These are phyloP conservation scores for Fonsecaea erecta DNA, from an alignment of 2,329 filamentous ascomycete genomes.

Conservation along the genomic window DNA sequence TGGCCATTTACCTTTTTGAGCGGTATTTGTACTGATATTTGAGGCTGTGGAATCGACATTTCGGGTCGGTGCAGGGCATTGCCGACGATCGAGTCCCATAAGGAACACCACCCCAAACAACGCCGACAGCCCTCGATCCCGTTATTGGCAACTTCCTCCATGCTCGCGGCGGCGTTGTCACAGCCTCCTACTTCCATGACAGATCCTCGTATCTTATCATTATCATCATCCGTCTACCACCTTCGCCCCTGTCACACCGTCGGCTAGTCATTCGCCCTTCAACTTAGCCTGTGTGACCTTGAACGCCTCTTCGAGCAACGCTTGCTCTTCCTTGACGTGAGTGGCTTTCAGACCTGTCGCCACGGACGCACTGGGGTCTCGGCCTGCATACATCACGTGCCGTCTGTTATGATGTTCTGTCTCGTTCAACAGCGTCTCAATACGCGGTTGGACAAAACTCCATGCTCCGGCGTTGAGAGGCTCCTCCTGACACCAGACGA, in stretches of 20 bases:
- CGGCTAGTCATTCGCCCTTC: slow-evolving; percentile 55
- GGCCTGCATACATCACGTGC: slow-evolving; percentile 96
- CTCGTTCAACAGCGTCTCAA: slow-evolving; percentile 93
- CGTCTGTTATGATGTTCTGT: slow-evolving; percentile 91
- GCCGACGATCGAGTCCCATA: not conserved
- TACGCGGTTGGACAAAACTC: slow-evolving; percentile 95
- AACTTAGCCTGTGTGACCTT: slow-evolving; percentile 67
- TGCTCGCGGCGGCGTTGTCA: not conserved
- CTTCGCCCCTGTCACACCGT: slow-evolving; percentile 23
- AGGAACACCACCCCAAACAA: not conserved
- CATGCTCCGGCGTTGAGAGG: slow-evolving; percentile 96
- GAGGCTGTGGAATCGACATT: not conserved
- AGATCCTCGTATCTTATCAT: not conserved
- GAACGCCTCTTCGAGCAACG: slow-evolving; percentile 71
- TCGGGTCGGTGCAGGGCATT: not conserved
- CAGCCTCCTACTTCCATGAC: not conserved
- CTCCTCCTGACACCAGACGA: slow-evolving; percentile 98
- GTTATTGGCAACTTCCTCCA: not conserved
- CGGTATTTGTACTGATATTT: slow-evolving; percentile 1
- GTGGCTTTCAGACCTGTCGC: slow-evolving; percentile 88
- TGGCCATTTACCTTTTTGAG: not conserved
- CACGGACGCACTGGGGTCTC: slow-evolving; percentile 89
- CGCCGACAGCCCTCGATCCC: not conserved
- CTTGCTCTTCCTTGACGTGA: slow-evolving; percentile 91
- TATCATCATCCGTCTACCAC: slow-evolving; percentile 4